A percentile compares a stretch with the other conserved stretches of the same genome.
Conservation (phyloP, 2,329 filamentous ascomycete genomes). For the Parastagonospora nodorum region DNA sequence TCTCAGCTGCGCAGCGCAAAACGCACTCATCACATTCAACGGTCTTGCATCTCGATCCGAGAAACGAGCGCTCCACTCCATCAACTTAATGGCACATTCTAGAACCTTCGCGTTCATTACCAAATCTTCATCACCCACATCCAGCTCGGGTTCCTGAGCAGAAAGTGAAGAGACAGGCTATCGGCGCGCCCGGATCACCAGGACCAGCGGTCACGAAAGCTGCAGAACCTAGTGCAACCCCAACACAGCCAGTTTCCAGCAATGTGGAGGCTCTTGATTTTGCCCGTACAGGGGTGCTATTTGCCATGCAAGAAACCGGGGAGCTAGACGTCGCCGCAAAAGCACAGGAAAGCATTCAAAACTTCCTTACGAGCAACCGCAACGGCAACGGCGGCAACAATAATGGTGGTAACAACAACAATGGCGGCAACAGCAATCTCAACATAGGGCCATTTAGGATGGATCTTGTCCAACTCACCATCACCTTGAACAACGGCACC, state of each 20-base stretch:
- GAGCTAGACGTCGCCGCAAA: conserved; percentile 47
- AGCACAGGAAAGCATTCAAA: conserved; percentile 51
- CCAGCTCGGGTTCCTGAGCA: conserved; percentile 11
- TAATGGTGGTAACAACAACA: conserved; percentile 23
- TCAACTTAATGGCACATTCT: conserved; percentile 25
- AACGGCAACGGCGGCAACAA: conserved; percentile 28
- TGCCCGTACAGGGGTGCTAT: conserved; percentile 52
- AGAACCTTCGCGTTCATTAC: conserved; percentile 28
- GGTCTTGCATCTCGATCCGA: conserved; percentile 48
- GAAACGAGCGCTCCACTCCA: conserved; percentile 12
- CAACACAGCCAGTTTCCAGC: conserved; percentile 40
- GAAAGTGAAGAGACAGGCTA: conserved; percentile 29
- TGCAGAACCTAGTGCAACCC: conserved; percentile 10
- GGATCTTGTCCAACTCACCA: conserved; percentile 37
- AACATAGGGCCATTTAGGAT: conserved; percentile 38
- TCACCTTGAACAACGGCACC: conserved; percentile 42
- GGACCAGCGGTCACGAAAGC: conserved; percentile 14
- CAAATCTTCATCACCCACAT: conserved; percentile 31
- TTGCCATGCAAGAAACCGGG: conserved; percentile 50
- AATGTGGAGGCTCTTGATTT: conserved; percentile 50
- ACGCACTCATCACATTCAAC: conserved; percentile 84
- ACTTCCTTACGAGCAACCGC: conserved; percentile 39
- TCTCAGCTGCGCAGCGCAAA: conserved; percentile 82
- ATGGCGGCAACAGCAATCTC: conserved; percentile 27
- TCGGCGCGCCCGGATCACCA: conserved; percentile 39